These are phyloP conservation scores for Iris pallida DNA, from an alignment of 116 monocot species.

Conservation along the genomic window DNA sequence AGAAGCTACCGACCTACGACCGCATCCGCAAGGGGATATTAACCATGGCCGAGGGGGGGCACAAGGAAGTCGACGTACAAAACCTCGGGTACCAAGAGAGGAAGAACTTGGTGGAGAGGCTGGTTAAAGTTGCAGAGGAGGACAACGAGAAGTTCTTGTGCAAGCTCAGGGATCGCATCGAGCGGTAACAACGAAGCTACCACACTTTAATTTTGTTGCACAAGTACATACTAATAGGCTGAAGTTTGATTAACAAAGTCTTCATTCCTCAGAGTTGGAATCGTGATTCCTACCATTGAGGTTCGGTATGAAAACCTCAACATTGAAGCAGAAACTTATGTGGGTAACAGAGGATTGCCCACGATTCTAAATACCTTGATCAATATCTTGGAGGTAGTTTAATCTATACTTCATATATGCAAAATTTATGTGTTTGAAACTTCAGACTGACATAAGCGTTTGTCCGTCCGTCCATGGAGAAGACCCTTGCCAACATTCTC, in stretches of 20 bases:
- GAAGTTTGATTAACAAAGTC: background rate
- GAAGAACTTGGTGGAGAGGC: slow-evolving; percentile 36
- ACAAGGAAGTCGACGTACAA: slow-evolving; percentile 32
- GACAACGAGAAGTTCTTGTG: slow-evolving; percentile 51
- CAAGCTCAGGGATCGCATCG: slow-evolving; percentile 47
- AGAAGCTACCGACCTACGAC: slow-evolving; percentile 76
- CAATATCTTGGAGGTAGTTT: slow-evolving; percentile 57
- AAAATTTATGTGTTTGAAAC: background rate
- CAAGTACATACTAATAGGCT: background rate
- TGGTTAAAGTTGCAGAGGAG: slow-evolving; percentile 46
- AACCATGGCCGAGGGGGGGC: slow-evolving; percentile 7
- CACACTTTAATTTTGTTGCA: background rate
- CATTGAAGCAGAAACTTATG: slow-evolving; percentile 37
- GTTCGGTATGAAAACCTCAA: slow-evolving; percentile 41
- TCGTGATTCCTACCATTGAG: slow-evolving; percentile 44
- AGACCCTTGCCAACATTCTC: slow-evolving; percentile 24
- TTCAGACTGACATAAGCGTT: background rate
- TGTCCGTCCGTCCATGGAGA: background rate
- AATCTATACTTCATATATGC: background rate
- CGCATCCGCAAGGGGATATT: slow-evolving; percentile 59
- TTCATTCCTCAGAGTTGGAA: slow-evolving; percentile 30
- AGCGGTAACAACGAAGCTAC: slow-evolving; percentile 19
- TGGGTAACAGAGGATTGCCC: slow-evolving; percentile 63
- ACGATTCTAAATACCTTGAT: slow-evolving; percentile 49
- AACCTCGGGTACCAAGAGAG: slow-evolving; percentile 33